These are phyloP conservation scores for Cladophialophora psammophila DNA, from an alignment of 2,329 filamentous ascomycete genomes.

Conservation along the genomic window DNA sequence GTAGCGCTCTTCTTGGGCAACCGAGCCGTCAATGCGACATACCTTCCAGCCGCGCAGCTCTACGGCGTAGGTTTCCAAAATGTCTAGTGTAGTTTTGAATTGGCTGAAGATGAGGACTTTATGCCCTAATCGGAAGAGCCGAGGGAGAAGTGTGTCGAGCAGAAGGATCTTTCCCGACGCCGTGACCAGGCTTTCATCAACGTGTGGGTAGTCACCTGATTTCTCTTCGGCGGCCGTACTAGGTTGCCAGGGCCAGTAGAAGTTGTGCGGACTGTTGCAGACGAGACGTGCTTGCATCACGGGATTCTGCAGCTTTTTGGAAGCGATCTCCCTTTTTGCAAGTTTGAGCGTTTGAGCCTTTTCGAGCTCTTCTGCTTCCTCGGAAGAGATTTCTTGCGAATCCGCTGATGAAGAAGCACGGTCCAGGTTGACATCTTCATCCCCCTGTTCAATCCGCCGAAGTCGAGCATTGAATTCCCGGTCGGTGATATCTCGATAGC, in stretches of 20 bases:
- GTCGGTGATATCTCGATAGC: conserved; percentile 76
- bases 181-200: conserved; percentile 84
- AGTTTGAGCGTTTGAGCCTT: conserved; percentile 44
- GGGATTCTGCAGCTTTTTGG: conserved; percentile 92
- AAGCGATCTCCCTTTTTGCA: conserved; percentile 79
- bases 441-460: conserved; percentile 55
- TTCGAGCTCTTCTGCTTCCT: conserved; percentile 46
- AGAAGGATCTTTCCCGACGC: conserved; percentile 96
- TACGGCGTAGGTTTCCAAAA: conserved; percentile 83
- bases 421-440: conserved; percentile 56
- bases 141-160: conserved; percentile 82
- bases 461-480: conserved; percentile 80
- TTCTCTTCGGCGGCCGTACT: conserved; percentile 68
- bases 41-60: conserved; percentile 79
- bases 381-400: conserved; percentile 24
- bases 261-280: conserved; percentile 94
- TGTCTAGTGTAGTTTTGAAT: conserved; percentile 92
- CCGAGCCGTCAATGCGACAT: conserved; percentile 89
- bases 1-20: conserved; percentile 75
- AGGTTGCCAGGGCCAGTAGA: conserved; percentile 85
- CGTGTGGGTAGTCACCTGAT: conserved; percentile 58
- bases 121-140: conserved; percentile 75
- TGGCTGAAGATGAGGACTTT: conserved; percentile 97
- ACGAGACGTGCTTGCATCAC: conserved; percentile 89
- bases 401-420: conserved; percentile 35